phyloP scores from a whole-genome alignment of 208 protist species.

The Angomonas deanei region DNA sequence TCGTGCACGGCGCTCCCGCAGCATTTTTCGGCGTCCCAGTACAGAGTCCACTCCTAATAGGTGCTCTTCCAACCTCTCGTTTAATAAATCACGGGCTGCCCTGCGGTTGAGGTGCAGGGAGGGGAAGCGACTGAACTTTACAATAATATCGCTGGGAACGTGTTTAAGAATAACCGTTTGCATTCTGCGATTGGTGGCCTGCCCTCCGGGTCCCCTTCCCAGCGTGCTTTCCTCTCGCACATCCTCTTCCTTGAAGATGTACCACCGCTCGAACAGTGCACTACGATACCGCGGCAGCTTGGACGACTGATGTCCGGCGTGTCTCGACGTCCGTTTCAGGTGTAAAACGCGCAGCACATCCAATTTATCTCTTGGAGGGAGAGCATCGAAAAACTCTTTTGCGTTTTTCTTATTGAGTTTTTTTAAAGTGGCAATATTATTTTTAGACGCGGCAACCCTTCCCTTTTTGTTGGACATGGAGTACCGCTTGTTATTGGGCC shows the following conservation, averaged over 20 bases:
- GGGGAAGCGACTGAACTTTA: conserved; percentile 84
- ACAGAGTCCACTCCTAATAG: conserved; percentile 43
- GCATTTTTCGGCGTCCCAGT: conserved; percentile 25
- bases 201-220: conserved; percentile 74
- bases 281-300: conserved; percentile 56
- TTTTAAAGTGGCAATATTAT: conserved; percentile 50
- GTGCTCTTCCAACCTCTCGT: conserved; percentile 68
- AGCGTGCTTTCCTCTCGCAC: conserved; percentile 69
- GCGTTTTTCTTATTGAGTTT: conserved; percentile 19
- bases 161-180: conserved; percentile 79
- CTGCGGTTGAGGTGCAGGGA: conserved; percentile 82
- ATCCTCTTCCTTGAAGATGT: conserved; percentile 81
- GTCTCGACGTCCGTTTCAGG: conserved; percentile 17
- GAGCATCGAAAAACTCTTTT: conserved; percentile 27
- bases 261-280: conserved; percentile 49
- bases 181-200: conserved; percentile 85
- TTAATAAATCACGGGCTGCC: conserved; percentile 67
- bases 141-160: conserved; percentile 48
- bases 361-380: conserved; percentile 61
- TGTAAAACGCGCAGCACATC: conserved; percentile 57
- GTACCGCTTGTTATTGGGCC: conserved; percentile 29
- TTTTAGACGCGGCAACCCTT: conserved; percentile 32
- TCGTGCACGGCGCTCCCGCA: conserved; percentile 17
- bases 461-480: conserved; percentile 56
- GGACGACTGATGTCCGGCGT: conserved; percentile 10